Base-by-base conservation (phyloP, 2,329 filamentous ascomycete species). In the Fusarium nanum region DNA sequence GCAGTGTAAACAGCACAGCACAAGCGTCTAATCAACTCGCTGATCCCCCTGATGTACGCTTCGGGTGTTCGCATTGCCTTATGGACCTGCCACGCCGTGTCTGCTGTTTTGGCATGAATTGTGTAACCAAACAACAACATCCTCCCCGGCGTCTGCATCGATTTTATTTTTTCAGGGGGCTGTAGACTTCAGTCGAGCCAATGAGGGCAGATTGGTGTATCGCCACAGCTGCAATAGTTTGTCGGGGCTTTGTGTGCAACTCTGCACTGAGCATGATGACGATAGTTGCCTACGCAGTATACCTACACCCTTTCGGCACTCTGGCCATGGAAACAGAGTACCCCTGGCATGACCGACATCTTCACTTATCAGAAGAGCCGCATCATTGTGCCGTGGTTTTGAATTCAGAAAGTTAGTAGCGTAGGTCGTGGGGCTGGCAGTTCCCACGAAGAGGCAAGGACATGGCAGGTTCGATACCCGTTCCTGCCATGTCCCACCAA, bases 71-170 rank as follows among this genome's bases (percentile, higher is more conserved):
- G 64, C 68, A 69, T 72, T 65, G 53, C 59, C 54, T 72, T 56
- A 65, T 62, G 61, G 56, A 37, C 50, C 63, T 68, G 60, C 53
- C 70, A 68, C 60, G 56, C 45, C 54, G 37, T 47, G 49, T 60
- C 58, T 56, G 60, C 34, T 69, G 53, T 73, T 65, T 63, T 61
- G 56, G 65, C 71, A 65, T 70, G 63, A 73, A 62, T 57, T 70
- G 63, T 69, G 63, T 60, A 53, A 56, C 67, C 46, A 61, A 42
- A 59, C 61, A 63, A 41, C 42, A 49, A 58, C 63, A 60, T 66
- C 53, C 64, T 61, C 57, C 64, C 67, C 57, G 44, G 46, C 40
- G 56, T 67, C 52, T 73, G 56, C 49, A 67, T 65, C 41, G 49
- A 11, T 32, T 47, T 45, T 14, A 54, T 41, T 41, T 37, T 27